Evolutionary conservation across 2,329 filamentous ascomycete genomes (phyloP).

Genomic region (Colletotrichum sublineola): DNA sequence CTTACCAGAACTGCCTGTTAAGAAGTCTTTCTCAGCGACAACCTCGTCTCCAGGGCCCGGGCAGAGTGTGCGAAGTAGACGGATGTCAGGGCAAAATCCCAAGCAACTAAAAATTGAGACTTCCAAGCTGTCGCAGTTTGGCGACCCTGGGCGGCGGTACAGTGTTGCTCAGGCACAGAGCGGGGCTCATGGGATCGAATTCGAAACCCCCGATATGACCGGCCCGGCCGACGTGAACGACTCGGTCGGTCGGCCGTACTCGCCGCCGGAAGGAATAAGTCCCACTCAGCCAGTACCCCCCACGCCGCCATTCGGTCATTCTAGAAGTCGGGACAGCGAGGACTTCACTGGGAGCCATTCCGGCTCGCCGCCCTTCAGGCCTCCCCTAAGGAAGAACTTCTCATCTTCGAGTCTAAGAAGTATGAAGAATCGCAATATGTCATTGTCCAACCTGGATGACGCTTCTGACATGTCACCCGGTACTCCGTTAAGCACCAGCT

Average conservation of each 20-base stretch:
- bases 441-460: conserved; percentile 72
- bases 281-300: conserved; percentile 41
- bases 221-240: conserved; percentile 3
- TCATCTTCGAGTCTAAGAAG: conserved; percentile 79
- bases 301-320: conserved; percentile 47
- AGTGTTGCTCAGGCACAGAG: conserved; percentile 25
- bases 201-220: conserved; percentile 2
- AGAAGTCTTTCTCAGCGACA: conserved; percentile 45
- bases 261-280: conserved; percentile 40
- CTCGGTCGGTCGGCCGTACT: conserved; percentile 28
- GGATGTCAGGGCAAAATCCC: conserved; percentile 83
- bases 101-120: conserved; percentile 95
- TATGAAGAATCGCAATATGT: conserved; percentile 81
- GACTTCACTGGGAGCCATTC: conserved; percentile 58
- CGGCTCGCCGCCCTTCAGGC: conserved; percentile 65
- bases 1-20: conserved; percentile 59
- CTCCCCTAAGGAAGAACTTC: conserved; percentile 74
- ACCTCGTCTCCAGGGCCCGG: conserved; percentile 51
- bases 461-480: conserved; percentile 76
- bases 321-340: conserved; percentile 52
- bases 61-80: conserved; percentile 77
- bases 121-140: conserved; percentile 43
- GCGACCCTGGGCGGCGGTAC: conserved; percentile 25
- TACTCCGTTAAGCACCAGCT: conserved; percentile 80
- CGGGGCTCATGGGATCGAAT: conserved; percentile 11